Conservation (phyloP, 495 filamentous ascomycete species). For the Aspergillus baeticus region DNA sequence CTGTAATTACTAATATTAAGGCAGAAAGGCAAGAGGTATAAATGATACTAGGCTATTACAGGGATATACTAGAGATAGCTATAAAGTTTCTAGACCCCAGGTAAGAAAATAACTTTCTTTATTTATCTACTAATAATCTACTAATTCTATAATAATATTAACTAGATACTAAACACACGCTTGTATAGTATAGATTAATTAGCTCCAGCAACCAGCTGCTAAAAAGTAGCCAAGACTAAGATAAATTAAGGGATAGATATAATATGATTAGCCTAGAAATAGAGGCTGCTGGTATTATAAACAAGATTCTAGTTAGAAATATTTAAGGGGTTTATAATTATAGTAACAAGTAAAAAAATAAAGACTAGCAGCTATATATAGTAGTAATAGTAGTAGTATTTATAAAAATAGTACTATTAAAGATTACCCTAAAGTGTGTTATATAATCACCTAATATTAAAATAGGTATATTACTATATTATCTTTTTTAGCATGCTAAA, state of each 20-base stretch:
- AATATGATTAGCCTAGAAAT: slow-evolving; percentile 13
- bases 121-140: neutral
- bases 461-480: neutral
- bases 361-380: slow-evolving; percentile 31
- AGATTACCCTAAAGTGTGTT: neutral
- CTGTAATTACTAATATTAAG: neutral
- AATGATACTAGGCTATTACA: neutral
- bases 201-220: slow-evolving; percentile 2
- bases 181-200: neutral
- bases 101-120: neutral
- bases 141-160: neutral
- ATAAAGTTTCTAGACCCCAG: neutral
- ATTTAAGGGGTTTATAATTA: slow-evolving; percentile 45
- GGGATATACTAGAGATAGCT: neutral
- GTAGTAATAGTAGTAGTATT: slow-evolving; percentile 32
- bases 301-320: slow-evolving; percentile 27
- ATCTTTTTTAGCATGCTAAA: neutral
- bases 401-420: slow-evolving; percentile 28
- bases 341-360: slow-evolving; percentile 36
- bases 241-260: neutral
- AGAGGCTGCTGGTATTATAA: slow-evolving; percentile 19
- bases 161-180: neutral
- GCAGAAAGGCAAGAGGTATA: neutral
- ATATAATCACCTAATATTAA: neutral
- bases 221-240: neutral